phyloP scores from a whole-genome alignment of 1,139 yeast species.

The Groenewaldozyma auringiensis region DNA sequence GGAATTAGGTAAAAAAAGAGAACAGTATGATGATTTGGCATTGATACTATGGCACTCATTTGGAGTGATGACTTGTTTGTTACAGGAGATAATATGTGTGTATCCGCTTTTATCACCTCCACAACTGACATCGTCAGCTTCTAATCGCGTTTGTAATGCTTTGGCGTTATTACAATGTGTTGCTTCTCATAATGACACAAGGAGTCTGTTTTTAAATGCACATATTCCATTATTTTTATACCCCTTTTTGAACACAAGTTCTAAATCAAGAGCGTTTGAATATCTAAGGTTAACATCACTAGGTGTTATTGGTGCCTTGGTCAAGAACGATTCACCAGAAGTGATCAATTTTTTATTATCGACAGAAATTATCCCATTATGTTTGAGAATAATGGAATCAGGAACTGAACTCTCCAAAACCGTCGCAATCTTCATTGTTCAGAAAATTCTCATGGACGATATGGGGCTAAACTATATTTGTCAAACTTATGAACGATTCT shows the following conservation, averaged over 20 bases:
- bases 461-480: slow-evolving; percentile 87
- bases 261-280: slow-evolving; percentile 88
- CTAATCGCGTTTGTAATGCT: slow-evolving; percentile 93
- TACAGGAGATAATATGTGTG: slow-evolving; percentile 84
- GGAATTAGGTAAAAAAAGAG: slow-evolving; percentile 89
- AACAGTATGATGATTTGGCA: slow-evolving; percentile 90
- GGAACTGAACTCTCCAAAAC: slow-evolving; percentile 92
- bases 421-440: slow-evolving; percentile 91
- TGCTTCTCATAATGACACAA: slow-evolving; percentile 88
- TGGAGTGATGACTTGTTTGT: slow-evolving; percentile 88
- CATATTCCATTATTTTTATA: slow-evolving; percentile 87
- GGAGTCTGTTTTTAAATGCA: slow-evolving; percentile 76
- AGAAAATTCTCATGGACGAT: slow-evolving; percentile 85
- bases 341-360: slow-evolving; percentile 84
- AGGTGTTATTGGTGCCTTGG: slow-evolving; percentile 95
- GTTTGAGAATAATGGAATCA: slow-evolving; percentile 90
- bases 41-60: slow-evolving; percentile 90
- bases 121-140: slow-evolving; percentile 72
- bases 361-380: slow-evolving; percentile 91
- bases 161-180: slow-evolving; percentile 91
- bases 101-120: slow-evolving; percentile 90
- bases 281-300: slow-evolving; percentile 84
- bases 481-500: slow-evolving; percentile 90
- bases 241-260: slow-evolving; percentile 87
- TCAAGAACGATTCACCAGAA: slow-evolving; percentile 91